Conservation (phyloP, 2,329 filamentous ascomycete species). For the Madurella mycetomatis region DNA sequence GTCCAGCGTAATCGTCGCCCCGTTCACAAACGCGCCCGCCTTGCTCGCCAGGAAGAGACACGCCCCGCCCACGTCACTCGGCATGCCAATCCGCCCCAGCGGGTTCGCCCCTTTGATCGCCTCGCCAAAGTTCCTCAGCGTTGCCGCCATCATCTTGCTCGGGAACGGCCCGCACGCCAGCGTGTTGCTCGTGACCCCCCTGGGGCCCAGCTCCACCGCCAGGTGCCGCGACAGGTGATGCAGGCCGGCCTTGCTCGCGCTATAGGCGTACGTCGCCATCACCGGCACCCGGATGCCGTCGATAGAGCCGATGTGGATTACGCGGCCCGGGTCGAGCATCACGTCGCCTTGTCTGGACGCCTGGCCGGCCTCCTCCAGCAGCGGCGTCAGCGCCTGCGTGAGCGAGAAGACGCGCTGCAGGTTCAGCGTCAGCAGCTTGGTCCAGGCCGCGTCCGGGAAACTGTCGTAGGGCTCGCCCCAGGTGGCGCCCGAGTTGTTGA, state of each 20-base stretch:
- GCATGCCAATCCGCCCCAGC: slow-evolving; percentile 60
- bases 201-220: slow-evolving; percentile 55
- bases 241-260: slow-evolving; percentile 58
- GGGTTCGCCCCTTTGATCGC: slow-evolving; percentile 57
- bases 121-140: slow-evolving; percentile 51
- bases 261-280: slow-evolving; percentile 58
- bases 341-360: slow-evolving; percentile 21
- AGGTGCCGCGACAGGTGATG: slow-evolving; percentile 59
- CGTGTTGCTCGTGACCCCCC: slow-evolving; percentile 61
- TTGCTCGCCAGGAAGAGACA: slow-evolving; percentile 66
- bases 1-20: slow-evolving; percentile 59
- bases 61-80: slow-evolving; percentile 65
- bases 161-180: slow-evolving; percentile 69
- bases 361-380: slow-evolving; percentile 48
- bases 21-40: slow-evolving; percentile 63
- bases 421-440: slow-evolving; percentile 59
- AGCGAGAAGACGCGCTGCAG: slow-evolving; percentile 65
- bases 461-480: slow-evolving; percentile 58
- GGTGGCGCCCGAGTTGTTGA: slow-evolving; percentile 63
- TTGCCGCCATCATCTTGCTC: slow-evolving; percentile 64
- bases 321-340: slow-evolving; percentile 44
- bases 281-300: slow-evolving; percentile 58
- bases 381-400: slow-evolving; percentile 56
- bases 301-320: slow-evolving; percentile 63
- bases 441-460: slow-evolving; percentile 57